Conservation (phyloP, 257 asterid species). For the Vinca minor region DNA sequence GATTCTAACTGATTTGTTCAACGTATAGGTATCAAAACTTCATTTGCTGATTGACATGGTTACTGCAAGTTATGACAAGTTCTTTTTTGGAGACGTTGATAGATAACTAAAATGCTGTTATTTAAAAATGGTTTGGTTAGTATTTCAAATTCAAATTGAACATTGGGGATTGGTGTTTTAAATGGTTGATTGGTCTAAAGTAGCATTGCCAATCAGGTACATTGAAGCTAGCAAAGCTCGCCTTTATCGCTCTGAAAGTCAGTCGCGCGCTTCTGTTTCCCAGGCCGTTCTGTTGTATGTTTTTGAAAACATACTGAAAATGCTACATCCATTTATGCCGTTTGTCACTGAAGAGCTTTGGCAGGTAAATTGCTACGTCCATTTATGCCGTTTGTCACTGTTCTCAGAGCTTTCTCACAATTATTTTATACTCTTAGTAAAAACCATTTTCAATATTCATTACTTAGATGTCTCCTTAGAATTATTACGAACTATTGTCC, state of each 20-base stretch:
- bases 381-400: no score
- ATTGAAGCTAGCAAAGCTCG: constrained; percentile 96
- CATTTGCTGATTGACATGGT: constrained; percentile 73
- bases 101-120: no score
- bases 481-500: neutral
- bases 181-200: constrained; percentile 5
- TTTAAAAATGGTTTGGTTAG: no score
- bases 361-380: constrained; percentile 57
- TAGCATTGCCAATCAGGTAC: constrained; percentile 50
- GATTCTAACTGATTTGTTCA: constrained; percentile 17
- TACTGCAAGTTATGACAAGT: constrained; percentile 76
- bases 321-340: constrained; percentile 98
- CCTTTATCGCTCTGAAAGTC: constrained; percentile 57
- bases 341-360: constrained; percentile 95
- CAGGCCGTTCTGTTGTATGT: constrained; percentile 81
- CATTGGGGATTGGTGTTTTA: neutral
- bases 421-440: neutral
- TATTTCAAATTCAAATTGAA: constrained; percentile 2
- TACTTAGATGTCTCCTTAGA: neutral
- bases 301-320: constrained; percentile 62
- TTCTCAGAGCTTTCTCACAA: neutral
- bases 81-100: constrained; percentile 88
- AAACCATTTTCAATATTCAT: neutral
- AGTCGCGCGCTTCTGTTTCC: constrained; percentile 48
- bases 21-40: constrained; percentile 73